Percentiles rank a stretch among this genome's conserved stretches.
phyloP scores from a whole-genome alignment of 2,329 filamentous ascomycete genomes.

The Fusarium sp. region DNA sequence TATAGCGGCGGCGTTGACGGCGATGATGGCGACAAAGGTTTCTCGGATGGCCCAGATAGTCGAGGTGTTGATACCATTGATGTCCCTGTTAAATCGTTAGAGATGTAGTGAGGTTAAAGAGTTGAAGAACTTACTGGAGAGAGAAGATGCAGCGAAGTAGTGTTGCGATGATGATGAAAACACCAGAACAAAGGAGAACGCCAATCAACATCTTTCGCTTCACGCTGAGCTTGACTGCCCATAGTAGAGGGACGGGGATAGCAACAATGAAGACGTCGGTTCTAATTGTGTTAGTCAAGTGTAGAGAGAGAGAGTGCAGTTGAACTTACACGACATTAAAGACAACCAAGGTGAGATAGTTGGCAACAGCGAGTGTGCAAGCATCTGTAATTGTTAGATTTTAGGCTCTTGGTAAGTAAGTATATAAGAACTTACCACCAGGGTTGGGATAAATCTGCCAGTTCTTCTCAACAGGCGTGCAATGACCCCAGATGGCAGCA shows the following conservation, averaged over 20 bases:
- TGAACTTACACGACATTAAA: slow-evolving; percentile 51
- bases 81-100: slow-evolving; percentile 37
- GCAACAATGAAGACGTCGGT: slow-evolving; percentile 54
- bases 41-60: slow-evolving; percentile 59
- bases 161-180: slow-evolving; percentile 58
- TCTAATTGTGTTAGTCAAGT: slow-evolving; percentile 38
- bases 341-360: slow-evolving; percentile 52
- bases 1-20: slow-evolving; percentile 55
- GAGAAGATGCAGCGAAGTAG: slow-evolving; percentile 56
- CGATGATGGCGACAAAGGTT: slow-evolving; percentile 57
- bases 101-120: rapidly evolving
- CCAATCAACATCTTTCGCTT: slow-evolving; percentile 54
- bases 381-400: slow-evolving; percentile 39
- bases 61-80: slow-evolving; percentile 52
- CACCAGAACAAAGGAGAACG: slow-evolving; percentile 54
- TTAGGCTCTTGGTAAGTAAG: rapidly evolving
- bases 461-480: slow-evolving; percentile 51
- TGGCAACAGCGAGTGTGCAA: slow-evolving; percentile 52
- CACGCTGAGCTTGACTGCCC: slow-evolving; percentile 53
- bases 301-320: neutral
- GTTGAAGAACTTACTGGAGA: slow-evolving; percentile 33
- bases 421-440: slow-evolving; percentile 46
- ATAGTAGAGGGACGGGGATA: slow-evolving; percentile 56
- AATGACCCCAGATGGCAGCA: slow-evolving; percentile 51
- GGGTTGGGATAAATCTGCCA: slow-evolving; percentile 57